Evolutionary conservation across 2,329 filamentous ascomycete genomes (phyloP).

Genomic region (Rhynchosporium secalis): DNA sequence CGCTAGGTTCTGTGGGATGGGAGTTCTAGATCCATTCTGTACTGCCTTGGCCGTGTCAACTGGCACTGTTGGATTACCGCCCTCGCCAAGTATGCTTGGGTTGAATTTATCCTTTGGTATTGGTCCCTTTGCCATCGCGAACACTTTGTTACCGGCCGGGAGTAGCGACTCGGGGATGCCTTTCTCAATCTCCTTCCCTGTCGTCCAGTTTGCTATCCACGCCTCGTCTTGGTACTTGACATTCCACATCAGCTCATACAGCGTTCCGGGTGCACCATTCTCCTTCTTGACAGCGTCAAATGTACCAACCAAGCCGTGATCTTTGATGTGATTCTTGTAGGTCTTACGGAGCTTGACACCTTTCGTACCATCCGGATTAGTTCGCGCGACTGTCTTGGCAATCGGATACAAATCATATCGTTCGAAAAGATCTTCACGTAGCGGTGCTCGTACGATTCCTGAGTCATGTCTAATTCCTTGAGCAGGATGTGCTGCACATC

Average conservation of each 20-base stretch:
- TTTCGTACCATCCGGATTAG: slow-evolving; percentile 60
- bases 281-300: slow-evolving; percentile 62
- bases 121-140: slow-evolving; percentile 57
- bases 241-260: slow-evolving; percentile 50
- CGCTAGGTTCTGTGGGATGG: slow-evolving; percentile 22
- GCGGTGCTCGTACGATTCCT: slow-evolving; percentile 40
- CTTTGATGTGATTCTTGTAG: slow-evolving; percentile 69
- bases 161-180: slow-evolving; percentile 51
- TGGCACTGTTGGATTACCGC: slow-evolving; percentile 35
- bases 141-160: slow-evolving; percentile 50
- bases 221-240: slow-evolving; percentile 52
- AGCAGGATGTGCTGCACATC: slow-evolving; percentile 35
- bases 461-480: slow-evolving; percentile 1
- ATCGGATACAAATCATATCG: slow-evolving; percentile 57
- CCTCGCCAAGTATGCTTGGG: slow-evolving; percentile 57
- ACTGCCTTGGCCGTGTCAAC: slow-evolving; percentile 23
- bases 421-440: slow-evolving; percentile 58
- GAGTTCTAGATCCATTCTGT: slow-evolving; percentile 26
- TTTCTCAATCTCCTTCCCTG: slow-evolving; percentile 54
- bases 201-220: slow-evolving; percentile 56
- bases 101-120: slow-evolving; percentile 59
- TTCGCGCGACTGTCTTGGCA: slow-evolving; percentile 61
- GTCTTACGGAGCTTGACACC: slow-evolving; percentile 68
- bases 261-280: slow-evolving; percentile 51
- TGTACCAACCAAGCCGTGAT: slow-evolving; percentile 59